Conservation (phyloP, 345 rosid species). For the Cardamine resedifolia region DNA sequence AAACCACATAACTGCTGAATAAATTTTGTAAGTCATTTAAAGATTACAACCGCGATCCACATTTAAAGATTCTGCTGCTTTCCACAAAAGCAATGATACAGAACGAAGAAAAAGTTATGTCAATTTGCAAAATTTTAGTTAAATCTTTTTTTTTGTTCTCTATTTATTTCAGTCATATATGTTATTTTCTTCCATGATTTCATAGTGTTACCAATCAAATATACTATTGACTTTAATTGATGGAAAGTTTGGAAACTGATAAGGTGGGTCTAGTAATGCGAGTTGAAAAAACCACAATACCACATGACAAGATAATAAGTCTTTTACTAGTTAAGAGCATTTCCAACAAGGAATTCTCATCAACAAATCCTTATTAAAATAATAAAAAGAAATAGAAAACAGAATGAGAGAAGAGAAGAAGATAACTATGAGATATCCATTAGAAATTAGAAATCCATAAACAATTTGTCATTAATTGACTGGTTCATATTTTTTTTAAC, state of each 20-base stretch:
- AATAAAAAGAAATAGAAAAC: no score
- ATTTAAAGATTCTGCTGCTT: background rate
- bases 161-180: background rate
- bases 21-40: background rate
- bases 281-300: constrained; percentile 6
- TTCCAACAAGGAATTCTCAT: no score
- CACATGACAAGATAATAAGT: constrained; percentile 6
- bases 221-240: constrained; percentile 7
- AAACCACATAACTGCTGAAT: background rate
- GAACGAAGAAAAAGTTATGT: background rate
- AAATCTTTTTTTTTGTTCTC: background rate
- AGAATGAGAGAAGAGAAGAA: no score
- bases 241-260: constrained; percentile 12
- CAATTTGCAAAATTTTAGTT: background rate
- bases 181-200: background rate
- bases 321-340: background rate
- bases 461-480: no score
- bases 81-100: background rate
- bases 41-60: background rate
- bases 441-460: no score
- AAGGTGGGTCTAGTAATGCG: constrained; percentile 1
- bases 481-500: no score
- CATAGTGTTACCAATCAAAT: constrained; percentile 1
- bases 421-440: no score
- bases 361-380: no score